Evolutionary conservation across 257 asterid genomes (phyloP), one percentile per base, ranked within the genome.

Genomic region (Anisodus tanguticus): DNA sequence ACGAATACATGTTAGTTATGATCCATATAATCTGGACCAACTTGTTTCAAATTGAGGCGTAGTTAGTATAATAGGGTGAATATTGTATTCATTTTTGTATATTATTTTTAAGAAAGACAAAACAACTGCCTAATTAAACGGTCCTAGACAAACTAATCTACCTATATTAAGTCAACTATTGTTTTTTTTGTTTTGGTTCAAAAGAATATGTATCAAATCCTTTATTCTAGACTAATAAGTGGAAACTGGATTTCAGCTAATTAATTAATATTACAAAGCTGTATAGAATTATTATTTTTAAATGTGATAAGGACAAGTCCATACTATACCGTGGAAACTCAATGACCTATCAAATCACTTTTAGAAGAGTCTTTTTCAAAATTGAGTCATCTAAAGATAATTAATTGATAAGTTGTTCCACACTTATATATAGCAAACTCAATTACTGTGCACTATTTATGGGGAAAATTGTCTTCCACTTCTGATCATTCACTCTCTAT

Each of bases 281-380:
- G 12, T 7, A 66, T 12, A 35, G 19, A 63, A 7, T 49, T 49
- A 10, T 26, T 31, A 51, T 22, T 22, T 22, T 22, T 22, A 49
- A 76, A 3, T 66, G 45, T 76, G 81, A 76, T 76, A 76, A 76
- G 81, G 81, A 76, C 2, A 22, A 19, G 19, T 74, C 62, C 81
- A 11, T 74, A 74, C 49, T 22, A 49, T 72, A 47, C 79, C 49
- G 15, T 76, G 55, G 63, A 76, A 51, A 12, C 51, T 11, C 53
- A 0, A 22, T 6, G 81, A 76, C 63, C 51, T 76, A 51, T 22
- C 81, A 76, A 49, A 76, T 76, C 81, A 51, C 8, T 10, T 12
- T 22, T 6, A 16, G 8, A 41, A 45, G 31, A 45, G 43, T 22
- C 81, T 2, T 26, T 22, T 49, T 6, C 81, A 74, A 5, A 74